Conservation (phyloP, 176 grass and related monocot species). For the Zoysia pacifica region DNA sequence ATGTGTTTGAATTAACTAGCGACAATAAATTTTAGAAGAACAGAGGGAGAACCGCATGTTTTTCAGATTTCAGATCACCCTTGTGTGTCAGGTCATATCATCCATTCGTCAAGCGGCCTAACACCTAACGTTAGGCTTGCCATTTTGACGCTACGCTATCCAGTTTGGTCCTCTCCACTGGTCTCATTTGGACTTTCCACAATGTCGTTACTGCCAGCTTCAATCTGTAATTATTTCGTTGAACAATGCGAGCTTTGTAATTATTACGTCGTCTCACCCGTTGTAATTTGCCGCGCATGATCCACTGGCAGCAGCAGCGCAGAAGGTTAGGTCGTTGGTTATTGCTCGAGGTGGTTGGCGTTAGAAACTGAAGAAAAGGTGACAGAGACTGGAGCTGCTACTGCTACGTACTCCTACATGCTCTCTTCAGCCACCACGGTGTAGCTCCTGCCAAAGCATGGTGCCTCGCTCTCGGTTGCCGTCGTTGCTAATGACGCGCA, state of each 20-base stretch:
- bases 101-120: slow-evolving; percentile 11
- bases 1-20: too few relatives aligned
- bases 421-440: not conserved
- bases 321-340: not conserved
- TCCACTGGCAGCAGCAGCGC: not conserved
- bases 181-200: not conserved
- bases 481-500: slow-evolving; percentile 10
- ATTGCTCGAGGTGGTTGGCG: slow-evolving; percentile 24
- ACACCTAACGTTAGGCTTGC: slow-evolving; percentile 36
- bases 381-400: not conserved
- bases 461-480: too few relatives aligned
- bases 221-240: not conserved
- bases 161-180: not conserved
- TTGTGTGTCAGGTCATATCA: slow-evolving; percentile 27
- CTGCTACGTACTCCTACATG: not conserved
- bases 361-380: slow-evolving; percentile 30
- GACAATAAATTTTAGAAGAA: too few relatives aligned
- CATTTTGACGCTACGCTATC: not conserved
- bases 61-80: not conserved
- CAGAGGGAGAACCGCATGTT: too few relatives aligned
- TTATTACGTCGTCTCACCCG: not conserved
- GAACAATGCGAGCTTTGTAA: not conserved
- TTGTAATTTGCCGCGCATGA: not conserved
- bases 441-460: not conserved
- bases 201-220: not conserved